These are phyloP conservation scores for Xylariaceae sp. DNA, from an alignment of 2,329 filamentous ascomycete genomes.

Conservation along the genomic window DNA sequence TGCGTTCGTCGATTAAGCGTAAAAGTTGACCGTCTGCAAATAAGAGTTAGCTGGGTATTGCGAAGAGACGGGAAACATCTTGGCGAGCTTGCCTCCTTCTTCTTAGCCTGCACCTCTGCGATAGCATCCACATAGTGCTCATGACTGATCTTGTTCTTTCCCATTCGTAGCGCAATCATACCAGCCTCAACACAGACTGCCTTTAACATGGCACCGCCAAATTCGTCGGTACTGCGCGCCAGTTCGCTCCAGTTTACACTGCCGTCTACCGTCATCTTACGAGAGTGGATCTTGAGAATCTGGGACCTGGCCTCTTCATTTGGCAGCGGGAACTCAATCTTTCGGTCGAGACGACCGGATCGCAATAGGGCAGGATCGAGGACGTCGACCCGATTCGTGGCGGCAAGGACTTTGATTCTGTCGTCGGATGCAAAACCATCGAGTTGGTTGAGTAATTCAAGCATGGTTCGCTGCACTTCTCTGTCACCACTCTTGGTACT, in stretches of 20 bases:
- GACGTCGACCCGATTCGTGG: slow-evolving; percentile 91
- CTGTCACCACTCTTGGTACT: slow-evolving; percentile 96
- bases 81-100: slow-evolving; percentile 67
- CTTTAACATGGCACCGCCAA: slow-evolving; percentile 95
- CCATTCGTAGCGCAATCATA: slow-evolving; percentile 94
- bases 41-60: slow-evolving; percentile 24
- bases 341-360: slow-evolving; percentile 87
- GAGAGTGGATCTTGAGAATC: slow-evolving; percentile 93
- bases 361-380: slow-evolving; percentile 86
- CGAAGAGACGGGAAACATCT: neutral
- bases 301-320: slow-evolving; percentile 97
- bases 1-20: slow-evolving; percentile 31
- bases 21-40: slow-evolving; percentile 49
- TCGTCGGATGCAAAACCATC: slow-evolving; percentile 97
- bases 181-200: slow-evolving; percentile 97
- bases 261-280: slow-evolving; percentile 96
- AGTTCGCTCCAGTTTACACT: slow-evolving; percentile 94
- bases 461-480: slow-evolving; percentile 97
- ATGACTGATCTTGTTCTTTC: slow-evolving; percentile 93
- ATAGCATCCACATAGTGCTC: slow-evolving; percentile 99
- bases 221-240: slow-evolving; percentile 95
- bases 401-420: slow-evolving; percentile 91
- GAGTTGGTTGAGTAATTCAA: slow-evolving; percentile 96
- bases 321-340: slow-evolving; percentile 96
- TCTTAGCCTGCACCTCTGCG: slow-evolving; percentile 89